Conservation (phyloP, 345 rosid species). For the Microcos paniculata region DNA sequence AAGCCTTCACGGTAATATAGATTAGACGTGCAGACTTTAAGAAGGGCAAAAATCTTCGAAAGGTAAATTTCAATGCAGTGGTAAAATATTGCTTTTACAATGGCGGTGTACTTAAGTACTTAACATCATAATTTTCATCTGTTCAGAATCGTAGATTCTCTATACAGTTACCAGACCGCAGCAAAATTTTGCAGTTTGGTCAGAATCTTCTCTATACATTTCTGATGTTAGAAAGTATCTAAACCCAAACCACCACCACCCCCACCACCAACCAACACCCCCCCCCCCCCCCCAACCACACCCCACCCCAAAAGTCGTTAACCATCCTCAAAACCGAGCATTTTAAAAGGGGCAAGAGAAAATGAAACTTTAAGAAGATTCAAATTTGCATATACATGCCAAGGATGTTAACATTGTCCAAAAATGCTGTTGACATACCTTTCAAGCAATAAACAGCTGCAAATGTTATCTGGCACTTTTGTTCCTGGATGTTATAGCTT, state of each 20-base stretch:
- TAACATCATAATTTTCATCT: constrained; percentile 9
- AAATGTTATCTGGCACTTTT: constrained; percentile 36
- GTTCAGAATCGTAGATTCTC: not conserved
- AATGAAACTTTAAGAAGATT: not conserved
- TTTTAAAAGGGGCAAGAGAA: not conserved
- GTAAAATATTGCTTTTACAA: not conserved
- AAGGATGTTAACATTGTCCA: not conserved
- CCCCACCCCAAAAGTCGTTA: not conserved
- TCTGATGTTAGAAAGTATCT: constrained; percentile 14
- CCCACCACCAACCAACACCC: too few species aligned
- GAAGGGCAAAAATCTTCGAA: not conserved
- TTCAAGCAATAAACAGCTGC: not conserved
- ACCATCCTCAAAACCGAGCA: constrained; percentile 1
- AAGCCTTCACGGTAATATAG: too few species aligned
- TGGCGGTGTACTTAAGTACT: not conserved
- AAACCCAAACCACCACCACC: too few species aligned
- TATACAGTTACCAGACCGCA: constrained; percentile 8
- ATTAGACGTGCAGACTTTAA: too few species aligned
- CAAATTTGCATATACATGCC: constrained; percentile 17
- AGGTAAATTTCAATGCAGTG: not conserved
- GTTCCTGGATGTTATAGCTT: constrained; percentile 34
- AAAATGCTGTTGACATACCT: constrained; percentile 8
- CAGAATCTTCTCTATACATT: constrained; percentile 25
- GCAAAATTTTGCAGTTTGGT: not conserved
- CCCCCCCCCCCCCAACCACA: too few species aligned